Evolutionary conservation across 139 green algal species (phyloP), one percentile per base, ranked within the genome.

Genomic region (Coelastrella sp.): DNA sequence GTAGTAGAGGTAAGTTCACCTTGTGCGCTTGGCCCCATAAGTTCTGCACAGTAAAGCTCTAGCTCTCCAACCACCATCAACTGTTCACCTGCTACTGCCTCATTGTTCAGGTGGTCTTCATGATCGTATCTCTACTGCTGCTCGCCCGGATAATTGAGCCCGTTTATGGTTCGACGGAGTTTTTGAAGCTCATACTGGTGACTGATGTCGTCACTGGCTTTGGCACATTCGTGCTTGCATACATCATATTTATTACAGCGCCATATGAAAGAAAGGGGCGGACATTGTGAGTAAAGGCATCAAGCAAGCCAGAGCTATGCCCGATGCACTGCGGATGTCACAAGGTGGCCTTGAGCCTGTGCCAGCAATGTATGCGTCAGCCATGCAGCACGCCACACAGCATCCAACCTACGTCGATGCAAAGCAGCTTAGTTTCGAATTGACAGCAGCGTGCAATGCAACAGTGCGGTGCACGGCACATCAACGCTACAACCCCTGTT

Each of bases 131-230:
- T 1, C 83, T 98, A 71, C 92, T 99, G 14, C 79, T 98, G 7
- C 73, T 99, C 22, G 93, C 94, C 0, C 93, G 94, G 0, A 83
- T 97, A 0, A 90, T 99, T 23, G 97, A 99, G 93, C 97, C 97
- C 0, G 82, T 98, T 0, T 97, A 98, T 86, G 97, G 97, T 11
- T 95, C 91, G 0, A 95, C 93, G 4, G 97, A 97, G 89, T 96
- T 98, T 32, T 83, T 99, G 4, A 96, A 96, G 64, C 97, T 97
- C 80, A 90, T 99, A 19, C 91, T 96, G 3, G 23, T 96, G 0
- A 94, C 97, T 0, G 94, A 96, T 75, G 23, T 95, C 3, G 65
- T 73, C 11, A 92, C 91, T 32, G 90, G 91, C 22, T 23, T 91
- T 5, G 83, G 78, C 10, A 97, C 97, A 4, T 97, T 99, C 56